These are phyloP conservation scores for Pittosporum tobira DNA, from an alignment of 129 eudicot genomes.

Conservation along the genomic window DNA sequence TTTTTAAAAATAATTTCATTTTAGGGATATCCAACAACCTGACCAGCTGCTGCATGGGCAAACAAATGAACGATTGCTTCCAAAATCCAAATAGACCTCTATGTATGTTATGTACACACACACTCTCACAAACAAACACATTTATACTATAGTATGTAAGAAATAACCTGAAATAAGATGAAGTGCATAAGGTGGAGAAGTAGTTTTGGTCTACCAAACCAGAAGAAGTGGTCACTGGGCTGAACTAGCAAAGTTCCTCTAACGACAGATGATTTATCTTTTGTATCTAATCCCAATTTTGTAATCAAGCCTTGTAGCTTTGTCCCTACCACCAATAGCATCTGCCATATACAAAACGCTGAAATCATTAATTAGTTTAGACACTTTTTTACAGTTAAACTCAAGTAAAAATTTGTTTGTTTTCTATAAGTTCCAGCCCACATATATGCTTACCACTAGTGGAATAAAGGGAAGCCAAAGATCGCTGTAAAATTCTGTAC, in stretches of 20 bases:
- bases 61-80: too few species aligned
- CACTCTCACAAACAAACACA: too few species aligned
- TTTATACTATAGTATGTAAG: neutral
- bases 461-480: constrained; percentile 56
- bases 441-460: constrained; percentile 37
- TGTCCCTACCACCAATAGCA: constrained; percentile 52
- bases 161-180: constrained; percentile 46
- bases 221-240: constrained; percentile 53
- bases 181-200: constrained; percentile 58
- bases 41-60: too few species aligned
- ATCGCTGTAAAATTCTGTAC: constrained; percentile 37
- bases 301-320: constrained; percentile 56
- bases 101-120: too few species aligned
- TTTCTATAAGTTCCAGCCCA: neutral
- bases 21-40: neutral
- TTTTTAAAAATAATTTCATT: neutral
- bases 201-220: constrained; percentile 45
- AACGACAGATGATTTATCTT: constrained; percentile 36
- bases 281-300: constrained; percentile 48
- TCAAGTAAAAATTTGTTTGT: too few species aligned
- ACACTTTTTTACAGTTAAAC: neutral
- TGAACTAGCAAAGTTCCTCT: constrained; percentile 43
- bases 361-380: neutral
- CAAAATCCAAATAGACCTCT: too few species aligned
- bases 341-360: constrained; percentile 16